Base-by-base conservation (phyloP, 2,329 filamentous ascomycete species). In the Huntiella moniliformis region DNA sequence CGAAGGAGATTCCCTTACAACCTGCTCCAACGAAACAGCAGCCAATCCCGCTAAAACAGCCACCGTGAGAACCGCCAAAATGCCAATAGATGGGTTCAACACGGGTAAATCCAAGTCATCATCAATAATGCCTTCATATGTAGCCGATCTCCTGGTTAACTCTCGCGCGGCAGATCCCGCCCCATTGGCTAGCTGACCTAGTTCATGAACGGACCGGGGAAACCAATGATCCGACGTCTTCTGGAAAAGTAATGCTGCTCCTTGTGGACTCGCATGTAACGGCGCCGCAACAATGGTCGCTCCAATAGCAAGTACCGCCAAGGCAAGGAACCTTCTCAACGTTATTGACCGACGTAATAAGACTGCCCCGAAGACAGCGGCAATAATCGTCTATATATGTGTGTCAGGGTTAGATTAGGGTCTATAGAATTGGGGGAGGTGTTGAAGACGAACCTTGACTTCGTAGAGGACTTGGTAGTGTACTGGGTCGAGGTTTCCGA, bases 381-480 rank as follows among this genome's bases (percentile, higher is more conserved):
- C 91, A 1, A 83, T 84, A 51, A 95, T 72, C 52, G 96, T 91
- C 73, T 76, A 16, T 13, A 36, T n/a, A 37, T 15, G 7, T 12
- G 50, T 1, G 5, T 3, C n/a, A 5, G 16, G 12, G 43, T 49
- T 46, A 49, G 38, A 17, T 7, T 38, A 4, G 12, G 34, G 16
- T 38, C n/a, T 3, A 15, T 7, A 17, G 7, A 42, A 13, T 12
- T 6, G 8, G 31, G 3, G 13, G 15, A 12, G 3, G 16, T 13
- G 22, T 28, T 28, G 22, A 28, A 28, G 22, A 49, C 60, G n/a
- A 55, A 74, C 73, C 67, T 95, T 95, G 48, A 96, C 68, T 62
- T 98, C 88, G 59, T 91, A 93, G 18, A 91, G 75, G 49, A 94
- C 79, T 61, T 95, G 87, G 58, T 95, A 96, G 45, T 88, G 86